Base-by-base conservation (phyloP, 768 basidiomycete species). In the Floccularia luteovirens region DNA sequence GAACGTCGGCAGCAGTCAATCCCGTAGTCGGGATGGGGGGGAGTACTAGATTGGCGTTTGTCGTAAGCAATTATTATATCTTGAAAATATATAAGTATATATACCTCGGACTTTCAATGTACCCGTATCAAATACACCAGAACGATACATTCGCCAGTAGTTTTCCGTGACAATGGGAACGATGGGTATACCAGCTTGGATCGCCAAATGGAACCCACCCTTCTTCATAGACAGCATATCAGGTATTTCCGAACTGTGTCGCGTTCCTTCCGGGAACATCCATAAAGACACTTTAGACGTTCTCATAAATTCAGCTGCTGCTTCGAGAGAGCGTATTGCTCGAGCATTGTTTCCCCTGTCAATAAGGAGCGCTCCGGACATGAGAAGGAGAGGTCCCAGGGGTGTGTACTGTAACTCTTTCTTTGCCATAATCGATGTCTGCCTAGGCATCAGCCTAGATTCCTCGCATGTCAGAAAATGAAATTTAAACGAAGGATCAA, bases 211-310 rank as follows among this genome's bases (percentile, higher is more conserved):
- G 71, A 98, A 98, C 2, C 91, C 93, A 28, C 96, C 96, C 61
- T 97, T 99, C 72, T 99, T 99, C 69, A 99, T 82, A 2, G 90
- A 84, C 4, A 87, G 69, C 56, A 99, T 62, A 23, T 75, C 72
- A 5, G 84, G 74, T 23, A 69, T 62, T 45, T 80, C 67, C 16
- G 72, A 71, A 42, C 74, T 74, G 31, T 89, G 79, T 24, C 94
- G 79, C 8, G 96, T 99, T 22, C 96, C 96, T 64, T 98, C 96
- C 1, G 94, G 90, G 63, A 90, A 98, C 61, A 99, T 80, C 86
- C 90, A 94, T 34, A 98, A 62, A 12, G 90, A 90, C 13, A 85
- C 71, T 45, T 75, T 62, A 25, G 65, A 59, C 23, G 58, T 50
- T 63, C 85, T 87, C 81, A 98, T 89, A 30, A 72, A 67, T 49